Base-by-base conservation (phyloP, 2,329 filamentous ascomycete genomes). In the Aspergillus hortae region DNA sequence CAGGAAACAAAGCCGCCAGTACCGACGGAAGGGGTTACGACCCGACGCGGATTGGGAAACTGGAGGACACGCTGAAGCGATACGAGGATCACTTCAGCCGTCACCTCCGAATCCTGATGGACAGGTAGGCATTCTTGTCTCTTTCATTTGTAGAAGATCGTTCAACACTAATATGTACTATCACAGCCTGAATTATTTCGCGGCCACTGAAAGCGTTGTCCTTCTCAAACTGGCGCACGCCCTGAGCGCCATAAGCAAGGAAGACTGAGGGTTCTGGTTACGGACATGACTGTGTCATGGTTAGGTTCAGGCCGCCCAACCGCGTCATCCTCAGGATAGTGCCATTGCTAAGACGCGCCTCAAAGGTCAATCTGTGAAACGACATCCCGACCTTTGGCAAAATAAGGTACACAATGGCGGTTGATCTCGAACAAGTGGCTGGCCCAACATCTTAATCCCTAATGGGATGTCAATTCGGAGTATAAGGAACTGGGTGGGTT, bases 191-290 rank as follows among this genome's bases (percentile, higher is more conserved):
- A 97, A 99, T 63, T 96, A 97, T 71, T 95, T 96, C 63, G 94
- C 94, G 2, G 94, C 94, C 0, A 97, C 94, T 0, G 94, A 99
- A 76, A 97, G 94, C 36, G 92, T 96, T 3, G 94, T 96, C 15
- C 80, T 99, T 58, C 75, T 97, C 56, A 92, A 92, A 59, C 77
- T 99, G 14, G 72, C 72, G 10, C 72, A 74, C 54, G 69, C 71
- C 0, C 52, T 74, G 44, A 74, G 70, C 54, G 67, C 71, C 3
- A 72, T 74, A 50, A 68, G 66, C 55, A 73, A 72, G 51, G 72
- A 74, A 17, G 72, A 74, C 41, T 72, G 66, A 73, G 48, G 27
- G 15, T 38, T 38, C 35, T 15, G 14, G 7, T 38, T 38, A 30
- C 10, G 10, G 7, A 30, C 7, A 30, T 30, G 27, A 30, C 27